Conservation (phyloP, 2,329 filamentous ascomycete species). For the Fusarium kyushuense region DNA sequence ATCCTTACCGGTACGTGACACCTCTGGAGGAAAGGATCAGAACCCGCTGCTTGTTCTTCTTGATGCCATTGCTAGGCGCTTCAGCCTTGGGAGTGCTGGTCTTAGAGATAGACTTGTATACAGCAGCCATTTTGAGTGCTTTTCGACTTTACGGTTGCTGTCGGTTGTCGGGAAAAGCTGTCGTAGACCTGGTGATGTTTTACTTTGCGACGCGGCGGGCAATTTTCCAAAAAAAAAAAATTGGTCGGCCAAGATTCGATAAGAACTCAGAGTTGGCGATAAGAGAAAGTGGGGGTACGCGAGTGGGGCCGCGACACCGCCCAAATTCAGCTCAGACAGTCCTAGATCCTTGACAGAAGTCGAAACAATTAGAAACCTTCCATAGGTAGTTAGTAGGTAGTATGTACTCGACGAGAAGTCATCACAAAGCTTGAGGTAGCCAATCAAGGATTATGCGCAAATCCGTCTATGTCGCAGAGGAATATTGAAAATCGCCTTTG, state of each 20-base stretch:
- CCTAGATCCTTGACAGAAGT: conserved; percentile 3
- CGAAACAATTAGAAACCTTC: no score
- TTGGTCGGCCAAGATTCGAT: conserved; percentile 50
- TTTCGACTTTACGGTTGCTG: conserved; percentile 16
- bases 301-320: conserved; percentile 44
- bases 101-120: conserved; percentile 81
- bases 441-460: conserved; percentile 9
- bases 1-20: conserved; percentile 81
- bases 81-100: conserved; percentile 63
- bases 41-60: conserved; percentile 80
- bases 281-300: conserved; percentile 30
- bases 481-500: no score
- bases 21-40: conserved; percentile 93
- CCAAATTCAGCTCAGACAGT: conserved; percentile 15
- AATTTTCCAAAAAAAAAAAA: conserved; percentile 46
- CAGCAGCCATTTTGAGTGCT: conserved; percentile 67
- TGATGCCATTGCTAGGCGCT: conserved; percentile 61
- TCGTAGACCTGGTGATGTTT: conserved; percentile 34
- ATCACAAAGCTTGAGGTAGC: conserved; percentile 2
- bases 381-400: no score
- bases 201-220: conserved; percentile 42
- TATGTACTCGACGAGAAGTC: conserved; percentile 14
- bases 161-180: conserved; percentile 22
- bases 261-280: conserved; percentile 48
- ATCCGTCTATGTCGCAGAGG: background rate